Percentiles rank a stretch among this genome's conserved stretches.
These are phyloP conservation scores for Apiosordaria backusii DNA, from an alignment of 495 filamentous ascomycete species.

Conservation along the genomic window DNA sequence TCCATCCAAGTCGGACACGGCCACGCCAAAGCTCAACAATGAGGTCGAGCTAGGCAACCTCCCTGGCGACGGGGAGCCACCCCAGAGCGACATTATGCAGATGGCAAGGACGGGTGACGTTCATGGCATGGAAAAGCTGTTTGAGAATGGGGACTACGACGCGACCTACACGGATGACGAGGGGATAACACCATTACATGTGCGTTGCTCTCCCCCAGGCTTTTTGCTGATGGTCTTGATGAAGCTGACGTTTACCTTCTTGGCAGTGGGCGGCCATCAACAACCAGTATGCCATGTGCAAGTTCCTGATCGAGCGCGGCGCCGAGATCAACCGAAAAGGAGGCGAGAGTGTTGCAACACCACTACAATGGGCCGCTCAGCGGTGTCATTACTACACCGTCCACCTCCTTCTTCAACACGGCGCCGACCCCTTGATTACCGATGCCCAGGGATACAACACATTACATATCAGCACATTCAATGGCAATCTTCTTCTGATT, in stretches of 20 bases:
- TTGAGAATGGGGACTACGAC: conserved; percentile 74
- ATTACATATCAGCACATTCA: conserved; percentile 92
- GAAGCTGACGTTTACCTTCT: conserved; percentile 27
- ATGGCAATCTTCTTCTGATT: conserved; percentile 93
- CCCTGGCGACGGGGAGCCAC: conserved; percentile 41
- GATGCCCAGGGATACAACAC: conserved; percentile 96
- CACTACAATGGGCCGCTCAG: conserved; percentile 95
- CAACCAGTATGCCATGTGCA: conserved; percentile 94
- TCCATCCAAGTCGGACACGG: conserved; percentile 56
- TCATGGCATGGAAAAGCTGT: conserved; percentile 79
- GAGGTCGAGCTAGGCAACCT: conserved; percentile 70
- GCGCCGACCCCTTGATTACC: conserved; percentile 82
- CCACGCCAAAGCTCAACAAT: conserved; percentile 58
- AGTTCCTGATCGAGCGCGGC: conserved; percentile 84
- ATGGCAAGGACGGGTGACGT: conserved; percentile 86
- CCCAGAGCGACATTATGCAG: conserved; percentile 90
- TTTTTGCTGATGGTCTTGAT: not conserved
- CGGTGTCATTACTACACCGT: conserved; percentile 82
- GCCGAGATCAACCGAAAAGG: conserved; percentile 93
- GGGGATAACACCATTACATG: conserved; percentile 92
- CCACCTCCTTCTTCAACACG: conserved; percentile 73
- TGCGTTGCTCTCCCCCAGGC: conserved; percentile 42
- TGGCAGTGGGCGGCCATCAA: conserved; percentile 97
- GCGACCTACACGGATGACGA: conserved; percentile 82
- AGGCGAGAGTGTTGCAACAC: conserved; percentile 88